These are phyloP conservation scores for Tuber indicum DNA, from an alignment of 495 filamentous ascomycete species.

Conservation along the genomic window DNA sequence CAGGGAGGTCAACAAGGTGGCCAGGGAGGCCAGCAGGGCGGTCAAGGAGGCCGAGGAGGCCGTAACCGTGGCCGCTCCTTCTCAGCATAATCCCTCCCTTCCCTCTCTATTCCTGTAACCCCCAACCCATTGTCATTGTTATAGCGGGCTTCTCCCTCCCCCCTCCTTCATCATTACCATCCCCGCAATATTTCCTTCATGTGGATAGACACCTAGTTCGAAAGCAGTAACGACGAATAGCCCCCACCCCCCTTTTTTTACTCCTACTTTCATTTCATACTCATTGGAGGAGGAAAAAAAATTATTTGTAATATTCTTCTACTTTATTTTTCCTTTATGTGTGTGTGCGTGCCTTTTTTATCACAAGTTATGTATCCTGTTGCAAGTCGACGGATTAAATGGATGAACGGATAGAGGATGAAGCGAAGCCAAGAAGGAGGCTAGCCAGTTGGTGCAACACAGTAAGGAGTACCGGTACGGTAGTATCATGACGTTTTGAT, in stretches of 20 bases:
- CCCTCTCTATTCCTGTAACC: neutral
- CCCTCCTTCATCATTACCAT: neutral
- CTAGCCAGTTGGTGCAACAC: neutral
- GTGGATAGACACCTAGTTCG: neutral
- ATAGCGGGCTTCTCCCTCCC: neutral
- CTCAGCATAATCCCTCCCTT: neutral
- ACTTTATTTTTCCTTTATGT: neutral
- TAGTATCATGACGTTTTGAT: neutral
- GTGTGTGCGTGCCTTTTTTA: neutral
- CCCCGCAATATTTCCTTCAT: neutral
- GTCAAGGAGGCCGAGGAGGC: neutral
- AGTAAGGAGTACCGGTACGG: neutral
- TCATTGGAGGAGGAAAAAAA: neutral
- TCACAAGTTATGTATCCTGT: neutral
- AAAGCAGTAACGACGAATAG: constrained; percentile 3
- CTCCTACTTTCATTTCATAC: neutral
- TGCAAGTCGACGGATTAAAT: neutral
- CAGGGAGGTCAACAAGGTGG: neutral
- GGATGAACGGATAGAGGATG: neutral
- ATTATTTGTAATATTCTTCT: constrained; percentile 3
- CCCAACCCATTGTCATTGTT: neutral
- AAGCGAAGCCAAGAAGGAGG: neutral
- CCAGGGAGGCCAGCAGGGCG: neutral
- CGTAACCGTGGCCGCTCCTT: constrained; percentile 19
- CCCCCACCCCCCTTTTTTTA: neutral